These are phyloP conservation scores for Picochlorum sp. DNA, from an alignment of 139 green algal genomes.

Conservation along the genomic window DNA sequence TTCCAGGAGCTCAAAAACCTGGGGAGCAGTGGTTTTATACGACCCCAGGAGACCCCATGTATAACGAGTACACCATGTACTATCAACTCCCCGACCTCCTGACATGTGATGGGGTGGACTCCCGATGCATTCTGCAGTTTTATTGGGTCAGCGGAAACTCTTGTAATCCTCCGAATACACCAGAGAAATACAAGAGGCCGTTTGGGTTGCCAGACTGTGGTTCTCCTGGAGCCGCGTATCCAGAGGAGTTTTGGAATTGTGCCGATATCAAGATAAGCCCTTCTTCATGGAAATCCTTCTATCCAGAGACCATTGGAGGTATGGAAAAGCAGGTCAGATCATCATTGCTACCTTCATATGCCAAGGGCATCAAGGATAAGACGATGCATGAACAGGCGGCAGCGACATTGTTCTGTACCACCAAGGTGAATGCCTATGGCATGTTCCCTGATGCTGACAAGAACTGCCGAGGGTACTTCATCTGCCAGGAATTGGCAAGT, in stretches of 20 bases:
- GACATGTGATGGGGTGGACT: background rate
- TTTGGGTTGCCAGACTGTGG: background rate
- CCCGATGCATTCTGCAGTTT: slow-evolving; percentile 14
- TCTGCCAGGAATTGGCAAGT: background rate
- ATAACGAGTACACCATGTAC: slow-evolving; percentile 19
- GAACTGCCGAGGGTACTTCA: background rate
- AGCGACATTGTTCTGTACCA: background rate
- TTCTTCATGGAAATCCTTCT: too few relatives aligned
- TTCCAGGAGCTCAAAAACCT: background rate
- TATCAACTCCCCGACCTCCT: background rate
- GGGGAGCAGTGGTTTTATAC: background rate
- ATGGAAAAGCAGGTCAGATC: too few relatives aligned
- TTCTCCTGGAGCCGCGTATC: background rate
- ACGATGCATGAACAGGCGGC: too few relatives aligned
- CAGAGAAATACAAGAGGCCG: background rate
- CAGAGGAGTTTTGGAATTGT: slow-evolving; percentile 4
- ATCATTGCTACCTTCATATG: too few relatives aligned
- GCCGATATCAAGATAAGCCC: slow-evolving; percentile 11
- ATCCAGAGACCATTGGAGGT: too few relatives aligned
- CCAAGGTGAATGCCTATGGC: background rate
- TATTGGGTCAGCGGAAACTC: slow-evolving; percentile 29
- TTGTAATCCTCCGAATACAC: background rate
- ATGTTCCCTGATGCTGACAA: background rate
- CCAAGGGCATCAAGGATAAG: too few relatives aligned
- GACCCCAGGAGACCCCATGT: background rate